Base-by-base conservation (phyloP, 208 protist genomes). In the Crithidia thermophila region DNA sequence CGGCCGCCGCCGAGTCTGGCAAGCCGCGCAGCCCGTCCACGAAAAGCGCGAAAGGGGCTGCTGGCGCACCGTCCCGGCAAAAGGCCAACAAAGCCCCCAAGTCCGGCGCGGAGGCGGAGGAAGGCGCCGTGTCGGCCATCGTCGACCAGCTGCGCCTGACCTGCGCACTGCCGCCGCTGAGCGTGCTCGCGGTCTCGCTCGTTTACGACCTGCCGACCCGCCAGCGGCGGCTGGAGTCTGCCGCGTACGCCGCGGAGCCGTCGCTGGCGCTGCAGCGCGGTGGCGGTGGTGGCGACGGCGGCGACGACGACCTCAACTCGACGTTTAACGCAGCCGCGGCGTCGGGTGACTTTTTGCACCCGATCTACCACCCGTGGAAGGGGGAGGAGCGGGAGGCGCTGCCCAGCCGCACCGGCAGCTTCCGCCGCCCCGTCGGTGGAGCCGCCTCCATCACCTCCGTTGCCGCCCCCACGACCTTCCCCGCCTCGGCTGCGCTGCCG, bases 181-280 rank as follows among this genome's bases (percentile, higher is more conserved):
- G 82, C 45, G 60, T 94, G 16, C 30, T 88, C 16, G 79, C 86
- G 7, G 72, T 77, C 18, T 93, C 93, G 65, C 70, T 94, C 20
- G 75, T 75, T 49, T 91, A 88, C 66, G 85, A 85, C 72, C 27
- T 94, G 31, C 57, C 77, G 16, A 82, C 85, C 13, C 83, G 89
- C 5, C 80, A 84, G 36, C 60, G 53, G 25, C 85, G 85, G 0
- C 69, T 94, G 30, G 66, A 67, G 46, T 72, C 64, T 14, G 75
- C 75, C n/a, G 63, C 59, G 37, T 55, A 81, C 28, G 66, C 56
- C 18, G 21, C 28, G 7, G 65, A 60, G 50, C 50, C 18, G 42
- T 46, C 20, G 28, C 55, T 37, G 36, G 11, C 21, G 46, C 18
- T 27, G 46, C 7, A 23, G 14, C 23, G 70, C 13, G 47, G 39